Base-by-base conservation (phyloP, 805 yeast genomes). In the Teunomyces panamensis region DNA sequence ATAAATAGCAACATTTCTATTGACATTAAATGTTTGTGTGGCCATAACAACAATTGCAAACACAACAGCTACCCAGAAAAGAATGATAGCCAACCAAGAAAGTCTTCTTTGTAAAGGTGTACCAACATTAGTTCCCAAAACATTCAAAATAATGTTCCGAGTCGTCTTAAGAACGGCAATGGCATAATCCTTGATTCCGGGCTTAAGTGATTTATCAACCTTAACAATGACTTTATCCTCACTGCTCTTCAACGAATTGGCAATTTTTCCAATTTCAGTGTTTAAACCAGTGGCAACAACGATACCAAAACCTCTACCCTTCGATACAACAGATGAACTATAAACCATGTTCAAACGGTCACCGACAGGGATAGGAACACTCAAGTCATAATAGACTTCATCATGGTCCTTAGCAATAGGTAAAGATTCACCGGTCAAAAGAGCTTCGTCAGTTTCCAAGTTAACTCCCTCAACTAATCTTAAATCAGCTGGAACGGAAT, bases 21-120 rank as follows among this genome's bases (percentile, higher is more conserved):
- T 65, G 41, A 68, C 73, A 24, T 42, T 50, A 54, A 68, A 55
- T 50, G 55, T 64, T 49, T 68, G 73, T 2, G 71, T 62, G 1
- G 58, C 72, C 72, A 68, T 67, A 3, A 68, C 73, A 9, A 68
- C 62, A 39, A 68, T 67, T 5, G 73, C 73, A 58, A 68, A 67
- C 14, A 68, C 28, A 6, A 68, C 72, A 2, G 73, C 73, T 4
- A 77, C 73, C 63, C 77, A 74, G 52, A 77, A 77, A 48, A 77
- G 71, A 45, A 75, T 68, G 30, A 78, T 78, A 4, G 81, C 82
- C 59, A 69, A 50, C 80, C 79, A 57, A 53, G 77, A 59, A 63
- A 80, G 49, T 58, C 71, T 53, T 69, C 80, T 56, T 62, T 64
- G 79, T 59, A 64, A 73, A 50, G 63, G 75, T 53, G 81, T 78